A percentile compares a stretch with the other conserved stretches of the same genome.
phyloP scores from a whole-genome alignment of 345 rosid genomes.

The Excoecaria cochinchinensis region DNA sequence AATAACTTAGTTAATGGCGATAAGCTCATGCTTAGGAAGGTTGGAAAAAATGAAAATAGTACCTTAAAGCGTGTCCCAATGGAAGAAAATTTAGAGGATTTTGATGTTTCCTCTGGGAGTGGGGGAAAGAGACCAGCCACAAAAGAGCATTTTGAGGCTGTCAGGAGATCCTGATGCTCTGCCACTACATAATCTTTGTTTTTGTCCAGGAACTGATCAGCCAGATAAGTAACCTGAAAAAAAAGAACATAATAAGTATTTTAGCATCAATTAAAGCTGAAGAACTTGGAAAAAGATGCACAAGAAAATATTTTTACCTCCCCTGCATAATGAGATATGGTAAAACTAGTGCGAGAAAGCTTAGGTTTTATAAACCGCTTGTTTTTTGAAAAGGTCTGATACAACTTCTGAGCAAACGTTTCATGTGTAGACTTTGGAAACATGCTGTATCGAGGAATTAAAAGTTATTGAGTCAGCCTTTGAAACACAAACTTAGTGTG shows the following conservation, averaged over 20 bases:
- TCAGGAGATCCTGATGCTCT: constrained; percentile 94
- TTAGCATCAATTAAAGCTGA: neutral
- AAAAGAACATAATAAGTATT: constrained; percentile 13
- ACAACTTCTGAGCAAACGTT: constrained; percentile 98
- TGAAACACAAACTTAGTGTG: constrained; percentile 6
- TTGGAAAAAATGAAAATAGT: constrained; percentile 12
- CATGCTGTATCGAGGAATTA: constrained; percentile 63
- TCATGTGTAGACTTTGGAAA: constrained; percentile 98
- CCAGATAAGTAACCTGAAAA: constrained; percentile 78
- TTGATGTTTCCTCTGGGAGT: constrained; percentile 83
- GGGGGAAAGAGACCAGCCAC: constrained; percentile 86
- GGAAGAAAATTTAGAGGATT: constrained; percentile 96
- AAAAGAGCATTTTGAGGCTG: constrained; percentile 72
- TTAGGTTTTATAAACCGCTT: constrained; percentile 97
- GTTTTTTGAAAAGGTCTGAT: constrained; percentile 89
- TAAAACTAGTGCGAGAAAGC: constrained; percentile 94
- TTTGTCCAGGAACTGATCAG: constrained; percentile 94
- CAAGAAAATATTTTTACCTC: constrained; percentile 58
- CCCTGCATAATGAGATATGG: constrained; percentile 97
- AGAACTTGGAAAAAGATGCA: constrained; percentile 14
- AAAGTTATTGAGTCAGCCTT: constrained; percentile 23
- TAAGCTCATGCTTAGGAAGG: neutral
- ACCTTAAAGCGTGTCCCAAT: constrained; percentile 99
- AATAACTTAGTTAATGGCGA: neutral
- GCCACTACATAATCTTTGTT: constrained; percentile 99